Evolutionary conservation across 2,329 filamentous ascomycete genomes (phyloP).

Genomic region (Ceratocystiopsis minuta): DNA sequence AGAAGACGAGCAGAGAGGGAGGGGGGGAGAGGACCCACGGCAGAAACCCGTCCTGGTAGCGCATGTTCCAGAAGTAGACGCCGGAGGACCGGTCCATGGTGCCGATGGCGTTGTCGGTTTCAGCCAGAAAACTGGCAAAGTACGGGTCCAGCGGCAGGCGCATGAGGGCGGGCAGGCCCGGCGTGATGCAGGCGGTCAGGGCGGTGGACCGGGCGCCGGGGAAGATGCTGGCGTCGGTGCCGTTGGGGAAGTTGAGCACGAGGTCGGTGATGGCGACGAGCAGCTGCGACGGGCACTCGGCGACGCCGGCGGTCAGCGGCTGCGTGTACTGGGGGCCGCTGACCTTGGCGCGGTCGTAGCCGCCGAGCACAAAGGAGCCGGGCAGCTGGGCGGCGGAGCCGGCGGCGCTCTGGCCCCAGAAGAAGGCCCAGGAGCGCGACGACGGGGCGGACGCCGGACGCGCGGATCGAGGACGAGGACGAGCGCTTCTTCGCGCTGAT

Average conservation of each 20-base stretch:
- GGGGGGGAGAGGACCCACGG: neutral
- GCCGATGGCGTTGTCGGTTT: slow-evolving; percentile 1
- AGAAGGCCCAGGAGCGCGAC: slow-evolving; percentile 6
- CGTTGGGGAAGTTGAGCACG: slow-evolving; percentile 16
- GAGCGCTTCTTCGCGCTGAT: slow-evolving; percentile 1
- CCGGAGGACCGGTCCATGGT: slow-evolving; percentile 7
- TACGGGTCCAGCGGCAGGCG: slow-evolving; percentile 11
- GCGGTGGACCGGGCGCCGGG: neutral
- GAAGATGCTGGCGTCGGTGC: slow-evolving; percentile 15
- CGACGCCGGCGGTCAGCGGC: slow-evolving; percentile 8
- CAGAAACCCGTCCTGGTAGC: slow-evolving; percentile 3
- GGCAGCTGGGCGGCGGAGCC: slow-evolving; percentile 6
- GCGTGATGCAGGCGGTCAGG: slow-evolving; percentile 10
- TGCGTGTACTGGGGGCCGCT: slow-evolving; percentile 8
- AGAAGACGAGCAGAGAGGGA: neutral
- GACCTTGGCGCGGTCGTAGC: slow-evolving; percentile 14
- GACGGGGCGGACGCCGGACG: slow-evolving; percentile 1
- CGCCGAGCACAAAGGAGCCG: slow-evolving; percentile 15
- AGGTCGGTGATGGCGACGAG: slow-evolving; percentile 15
- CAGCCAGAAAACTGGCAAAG: slow-evolving; percentile 4
- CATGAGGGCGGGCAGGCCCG: slow-evolving; percentile 9
- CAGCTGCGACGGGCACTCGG: slow-evolving; percentile 13
- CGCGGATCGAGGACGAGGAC: neutral
- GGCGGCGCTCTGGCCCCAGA: slow-evolving; percentile 11
- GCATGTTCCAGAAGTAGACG: slow-evolving; percentile 9